These are phyloP conservation scores for Rhizopus microsporus DNA, from an alignment of 371 early-diverging fungal species.

Conservation along the genomic window DNA sequence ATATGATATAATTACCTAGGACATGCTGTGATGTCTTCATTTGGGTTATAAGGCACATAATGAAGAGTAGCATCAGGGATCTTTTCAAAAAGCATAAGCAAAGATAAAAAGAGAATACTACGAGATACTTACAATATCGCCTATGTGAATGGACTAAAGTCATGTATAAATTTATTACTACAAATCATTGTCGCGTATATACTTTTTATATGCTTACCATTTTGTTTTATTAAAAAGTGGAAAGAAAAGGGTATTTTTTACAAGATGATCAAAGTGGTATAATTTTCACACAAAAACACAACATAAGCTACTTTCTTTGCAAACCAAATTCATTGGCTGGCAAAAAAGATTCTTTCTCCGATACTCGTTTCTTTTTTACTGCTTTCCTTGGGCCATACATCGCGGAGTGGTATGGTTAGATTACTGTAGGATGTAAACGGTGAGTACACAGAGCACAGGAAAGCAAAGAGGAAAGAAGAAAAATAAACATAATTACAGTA, in stretches of 20 bases:
- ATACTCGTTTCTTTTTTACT: too few relatives aligned
- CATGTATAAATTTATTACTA: neutral
- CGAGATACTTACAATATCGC: constrained; percentile 26
- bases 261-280: neutral
- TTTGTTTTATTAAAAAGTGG: constrained; percentile 7
- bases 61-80: constrained; percentile 34
- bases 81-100: constrained; percentile 6
- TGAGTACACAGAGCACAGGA: too few relatives aligned
- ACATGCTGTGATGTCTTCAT: constrained; percentile 32
- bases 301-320: too few relatives aligned
- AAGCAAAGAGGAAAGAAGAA: too few relatives aligned
- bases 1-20: constrained; percentile 22
- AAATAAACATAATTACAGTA: too few relatives aligned
- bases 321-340: too few relatives aligned
- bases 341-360: too few relatives aligned
- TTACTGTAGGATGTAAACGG: too few relatives aligned
- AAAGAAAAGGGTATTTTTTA: neutral
- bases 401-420: too few relatives aligned
- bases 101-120: neutral
- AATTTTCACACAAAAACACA: neutral
- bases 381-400: too few relatives aligned
- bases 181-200: neutral
- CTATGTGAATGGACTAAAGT: constrained; percentile 24
- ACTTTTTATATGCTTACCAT: constrained; percentile 10
- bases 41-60: constrained; percentile 35